Evolutionary conservation across 352 stramenopile genomes (phyloP), one percentile per base, ranked within the genome.

Genomic region (Pythium vanterpoolii): DNA sequence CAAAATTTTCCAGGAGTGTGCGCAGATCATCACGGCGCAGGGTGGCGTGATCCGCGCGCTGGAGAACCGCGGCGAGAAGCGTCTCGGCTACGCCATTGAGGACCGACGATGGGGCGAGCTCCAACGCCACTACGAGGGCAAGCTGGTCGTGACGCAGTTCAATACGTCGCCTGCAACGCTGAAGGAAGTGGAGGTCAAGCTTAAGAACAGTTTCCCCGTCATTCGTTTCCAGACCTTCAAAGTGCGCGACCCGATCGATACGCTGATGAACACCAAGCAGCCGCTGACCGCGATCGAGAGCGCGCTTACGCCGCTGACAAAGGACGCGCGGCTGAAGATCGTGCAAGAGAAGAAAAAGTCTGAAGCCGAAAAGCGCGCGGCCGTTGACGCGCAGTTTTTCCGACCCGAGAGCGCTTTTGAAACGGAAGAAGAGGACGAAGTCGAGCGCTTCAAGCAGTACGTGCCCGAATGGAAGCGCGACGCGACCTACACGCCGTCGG

Each of bases 181-280:
- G 26, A 65, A 80, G 40, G 81, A 95, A 49, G 57, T 93, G 14
- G 83, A 95, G 66, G 51, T 56, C n/a, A 91, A 90, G 65, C 76
- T 94, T 30, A 92, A 92, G 76, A 87, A 92, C 68, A 85, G 71
- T 65, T 92, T 91, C 71, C 77, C 80, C 34, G 79, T 94, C 60
- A 79, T 94, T 53, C 84, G 84, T 71, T 94, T 92, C 73, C 69
- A 87, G 72, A 91, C 84, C 11, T 94, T 94, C 75, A 91, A 95
- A 72, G 66, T 95, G 11, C 78, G 81, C 62, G 81, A 93, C 72
- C 79, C 83, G 40, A 69, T 92, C 54, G 83, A 92, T 70, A 77
- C 81, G 60, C 68, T 92, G 39, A 89, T 92, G 78, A 92, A 92
- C 71, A 92, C 80, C 61, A 83, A 80, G 62, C 47, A 87, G 69